Evolutionary conservation across 345 rosid genomes (phyloP), one percentile per base, ranked within the genome.

Genomic region (Raphanus raphanistrum): DNA sequence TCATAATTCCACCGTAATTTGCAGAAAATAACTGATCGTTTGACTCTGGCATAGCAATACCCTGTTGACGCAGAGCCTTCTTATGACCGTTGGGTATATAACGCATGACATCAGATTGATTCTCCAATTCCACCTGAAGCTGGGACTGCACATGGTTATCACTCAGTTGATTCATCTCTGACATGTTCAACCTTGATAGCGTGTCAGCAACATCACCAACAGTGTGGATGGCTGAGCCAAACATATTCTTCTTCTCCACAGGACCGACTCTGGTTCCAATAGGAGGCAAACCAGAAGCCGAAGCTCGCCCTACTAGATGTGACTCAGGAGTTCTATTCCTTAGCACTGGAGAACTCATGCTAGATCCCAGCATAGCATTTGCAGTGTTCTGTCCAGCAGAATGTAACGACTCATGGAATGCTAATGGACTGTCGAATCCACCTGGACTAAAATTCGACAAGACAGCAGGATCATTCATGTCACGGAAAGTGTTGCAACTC

Each of bases 251-350:
- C 80, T 88, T 90, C 66, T 88, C 95, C 6, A 45, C 63, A 70
- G 84, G 83, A 62, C 81, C 76, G 58, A 79, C 85, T 84, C 88
- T 84, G 78, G 88, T 86, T 60, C 90, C 97, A 27, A 83, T 84
- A 43, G 87, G 90, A 59, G 92, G 92, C 74, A 88, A 88, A 70
- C 88, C 87, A 70, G 84, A 79, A 74, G 84, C 83, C 33, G 87
- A 54, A 59, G 89, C 82, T 81, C 93, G 80, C 59, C 88, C 94
- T 36, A 66, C 77, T 45, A 86, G 68, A 80, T 87, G 85, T 38
- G 84, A 82, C 66, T 95, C 98, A 73, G 96, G 89, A 70, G 90
- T 88, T 79, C 86, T 81, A 79, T 86, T 90, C 79, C 93, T 87
- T 8, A 95, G 84, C 31, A 87, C 80, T 59, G 88, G 87, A 75